Evolutionary conservation across 1,284 basidiomycete species (phyloP), one percentile per base, ranked within the genome.

Genomic region (Ustilago bromivora): DNA sequence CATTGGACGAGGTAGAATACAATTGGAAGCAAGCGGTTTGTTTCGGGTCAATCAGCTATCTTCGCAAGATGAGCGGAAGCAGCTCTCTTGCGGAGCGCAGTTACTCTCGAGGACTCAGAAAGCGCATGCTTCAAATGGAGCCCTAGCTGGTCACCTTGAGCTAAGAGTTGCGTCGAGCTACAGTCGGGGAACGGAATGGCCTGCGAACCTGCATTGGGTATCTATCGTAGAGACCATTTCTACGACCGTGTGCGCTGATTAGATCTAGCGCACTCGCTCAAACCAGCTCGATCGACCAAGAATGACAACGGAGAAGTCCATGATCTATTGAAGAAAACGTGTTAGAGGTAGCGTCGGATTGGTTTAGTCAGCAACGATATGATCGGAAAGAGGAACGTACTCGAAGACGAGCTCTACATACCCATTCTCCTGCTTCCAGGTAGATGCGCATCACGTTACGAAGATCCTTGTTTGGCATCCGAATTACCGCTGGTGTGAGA

Each of bases 361-460:
- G 23, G 23, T 28, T 28, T 28, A 28, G 23, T 28, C 23, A 28
- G 23, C 23, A 28, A 11, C 34, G 4, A 46, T 19, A 46, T 38
- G 10, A 38, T 38, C 5, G 36, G 43, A 19, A 46, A 19, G 38
- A 38, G 34, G 4, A 5, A 41, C 6, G 7, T 13, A 2, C 10
- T 13, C 36, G 35, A 23, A 28, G 1, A 19, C 5, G 32, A 5
- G 31, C 34, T 32, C 4, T 13, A 79, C 83, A 69, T 62, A 85
- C 82, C 84, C 84, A 86, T 71, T 86, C 84, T 40, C 84, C 84
- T 34, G 83, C 79, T 60, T 86, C 84, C 35, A 86, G 63, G 52
- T 83, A 86, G 49, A 79, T 73, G 36, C 81, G 68, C 63, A 85
- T 61, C 36, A 85, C 47, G 59, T 84, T 80, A 53, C 84, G 77